Conservation (phyloP, 2,329 filamentous ascomycete genomes). For the Fonsecaea erecta region DNA sequence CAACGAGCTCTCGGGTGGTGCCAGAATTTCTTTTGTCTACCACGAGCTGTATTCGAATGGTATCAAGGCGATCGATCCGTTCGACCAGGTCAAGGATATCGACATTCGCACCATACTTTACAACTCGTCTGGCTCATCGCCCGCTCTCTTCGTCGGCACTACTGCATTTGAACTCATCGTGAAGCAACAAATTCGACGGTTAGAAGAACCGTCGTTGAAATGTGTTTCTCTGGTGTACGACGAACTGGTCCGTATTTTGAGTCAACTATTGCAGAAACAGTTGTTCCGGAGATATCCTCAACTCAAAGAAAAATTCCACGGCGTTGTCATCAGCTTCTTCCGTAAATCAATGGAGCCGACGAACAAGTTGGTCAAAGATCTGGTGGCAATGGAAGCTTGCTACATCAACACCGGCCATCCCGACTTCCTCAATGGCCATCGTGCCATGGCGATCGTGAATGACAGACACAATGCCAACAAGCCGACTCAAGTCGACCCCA, state of each 20-base stretch:
- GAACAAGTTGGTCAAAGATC: conserved; percentile 91
- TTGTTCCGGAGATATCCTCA: conserved; percentile 91
- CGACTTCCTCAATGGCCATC: conserved; percentile 94
- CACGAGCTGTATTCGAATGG: conserved; percentile 98
- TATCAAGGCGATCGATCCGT: conserved; percentile 96
- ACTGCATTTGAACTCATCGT: conserved; percentile 98
- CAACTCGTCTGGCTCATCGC: conserved; percentile 98
- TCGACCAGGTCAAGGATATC: conserved; percentile 95
- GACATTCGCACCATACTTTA: conserved; percentile 97
- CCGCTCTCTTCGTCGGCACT: conserved; percentile 94
- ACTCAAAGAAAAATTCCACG: conserved; percentile 95
- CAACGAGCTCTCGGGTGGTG: conserved; percentile 91
- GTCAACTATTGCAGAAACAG: conserved; percentile 84
- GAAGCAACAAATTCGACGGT: conserved; percentile 95
- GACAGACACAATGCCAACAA: conserved; percentile 81
- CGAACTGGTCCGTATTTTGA: conserved; percentile 92
- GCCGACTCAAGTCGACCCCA: conserved; percentile 94
- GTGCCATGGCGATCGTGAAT: conserved; percentile 97
- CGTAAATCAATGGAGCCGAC: conserved; percentile 98
- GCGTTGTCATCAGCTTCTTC: conserved; percentile 90
- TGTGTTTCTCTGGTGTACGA: conserved; percentile 98
- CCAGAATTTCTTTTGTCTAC: conserved; percentile 98
- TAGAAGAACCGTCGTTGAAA: conserved; percentile 96
- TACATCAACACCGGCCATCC: conserved; percentile 99
- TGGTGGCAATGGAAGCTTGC: conserved; percentile 93